A percentile compares a stretch with the other conserved stretches of the same genome.
These are phyloP conservation scores for Cryptosporidium sp. DNA, from an alignment of 169 alveolate genomes.

Conservation along the genomic window DNA sequence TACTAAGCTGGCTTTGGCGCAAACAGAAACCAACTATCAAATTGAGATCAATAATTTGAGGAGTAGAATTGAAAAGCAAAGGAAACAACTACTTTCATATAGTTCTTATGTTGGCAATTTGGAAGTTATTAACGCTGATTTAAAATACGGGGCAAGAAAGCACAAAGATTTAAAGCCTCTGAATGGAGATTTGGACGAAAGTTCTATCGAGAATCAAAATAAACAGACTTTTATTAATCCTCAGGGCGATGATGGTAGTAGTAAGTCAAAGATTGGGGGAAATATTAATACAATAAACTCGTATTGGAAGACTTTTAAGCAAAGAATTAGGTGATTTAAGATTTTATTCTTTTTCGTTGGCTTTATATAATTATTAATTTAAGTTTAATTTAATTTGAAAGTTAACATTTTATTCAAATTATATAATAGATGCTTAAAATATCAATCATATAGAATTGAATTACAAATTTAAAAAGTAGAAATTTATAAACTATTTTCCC, in stretches of 20 bases:
- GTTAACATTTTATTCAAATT: not conserved
- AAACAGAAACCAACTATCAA: constrained; percentile 61
- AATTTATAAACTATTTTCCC: not conserved
- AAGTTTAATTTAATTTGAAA: not conserved
- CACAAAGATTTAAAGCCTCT: not conserved
- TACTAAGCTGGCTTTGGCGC: constrained; percentile 66
- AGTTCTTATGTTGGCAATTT: constrained; percentile 70
- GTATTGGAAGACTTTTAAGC: constrained; percentile 51
- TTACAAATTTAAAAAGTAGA: no score
- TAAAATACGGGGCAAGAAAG: constrained; percentile 20
- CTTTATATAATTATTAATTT: not conserved
- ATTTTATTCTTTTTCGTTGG: not conserved
- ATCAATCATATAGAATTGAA: no score
- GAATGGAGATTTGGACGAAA: not conserved
- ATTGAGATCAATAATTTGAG: constrained; percentile 51
- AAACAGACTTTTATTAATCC: not conserved
- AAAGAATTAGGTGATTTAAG: constrained; percentile 2
- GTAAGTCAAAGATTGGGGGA: not conserved
- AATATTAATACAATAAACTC: constrained; percentile 28
- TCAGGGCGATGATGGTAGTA: not conserved
- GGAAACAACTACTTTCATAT: constrained; percentile 55
- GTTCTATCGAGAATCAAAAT: not conserved
- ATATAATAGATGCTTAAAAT: no score
- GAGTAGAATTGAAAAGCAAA: constrained; percentile 42
- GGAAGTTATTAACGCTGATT: constrained; percentile 73